Base-by-base conservation (phyloP, 768 basidiomycete species). In the Tulasnella sp. region DNA sequence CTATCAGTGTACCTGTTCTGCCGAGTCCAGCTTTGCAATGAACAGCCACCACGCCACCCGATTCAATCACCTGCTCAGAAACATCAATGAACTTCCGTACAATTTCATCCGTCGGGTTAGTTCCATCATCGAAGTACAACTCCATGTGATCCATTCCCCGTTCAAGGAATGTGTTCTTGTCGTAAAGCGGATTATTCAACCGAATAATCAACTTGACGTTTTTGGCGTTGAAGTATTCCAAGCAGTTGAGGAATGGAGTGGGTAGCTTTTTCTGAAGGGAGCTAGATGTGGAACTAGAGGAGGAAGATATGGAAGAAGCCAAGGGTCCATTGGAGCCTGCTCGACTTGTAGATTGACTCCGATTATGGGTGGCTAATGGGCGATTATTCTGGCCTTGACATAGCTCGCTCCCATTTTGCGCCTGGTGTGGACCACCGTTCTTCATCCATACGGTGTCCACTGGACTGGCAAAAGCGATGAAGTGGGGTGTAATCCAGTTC, bases 1-100 rank as follows among this genome's bases (percentile, higher is more conserved):
- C 95, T 55, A 99, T 93, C 53, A 99, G 72, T 3, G 91, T 93
- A 3, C 95, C 95, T 5, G 95, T 98, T 49, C 95, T 75, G 20
- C 95, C 95, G 9, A 99, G 73, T 35, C 95, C 95, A 43, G 95
- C 95, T 72, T 93, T 93, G 64, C 90, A 95, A 67, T 91, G 88
- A 60, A 91, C 84, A 53, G 87, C 87, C 40, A 92, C 81, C 22
- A 81, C 84, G 44, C 87, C 85, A 9, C 86, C 86, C 16, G 59
- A 65, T 55, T 84, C 79, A 40, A 96, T 78, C 25, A 83, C 70
- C 16, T 75, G 69, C 61, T 96, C 92, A 1, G 83, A 78, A 48
- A 87, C 67, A 58, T 86, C 82, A 58, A 99, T 83, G 62, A 99
- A 99, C 52, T 79, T 77, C 48, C 90, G 76, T 37, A 91, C 85